These are phyloP conservation scores for Gyrodon lividus DNA, from an alignment of 768 basidiomycete species.

Conservation along the genomic window DNA sequence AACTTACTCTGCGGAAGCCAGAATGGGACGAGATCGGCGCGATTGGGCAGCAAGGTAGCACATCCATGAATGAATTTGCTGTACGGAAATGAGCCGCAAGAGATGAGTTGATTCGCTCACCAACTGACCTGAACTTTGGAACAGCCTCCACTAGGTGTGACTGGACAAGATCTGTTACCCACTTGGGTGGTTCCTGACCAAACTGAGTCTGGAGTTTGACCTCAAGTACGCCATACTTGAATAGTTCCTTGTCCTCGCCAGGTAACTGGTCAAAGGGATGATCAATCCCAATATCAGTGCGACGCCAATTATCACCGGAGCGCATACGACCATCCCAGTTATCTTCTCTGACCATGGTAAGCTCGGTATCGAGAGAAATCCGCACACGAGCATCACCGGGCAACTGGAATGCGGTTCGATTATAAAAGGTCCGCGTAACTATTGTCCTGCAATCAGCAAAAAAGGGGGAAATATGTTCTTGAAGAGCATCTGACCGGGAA, in stretches of 20 bases:
- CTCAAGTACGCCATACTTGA: slow-evolving; percentile 96
- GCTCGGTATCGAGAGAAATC: slow-evolving; percentile 96
- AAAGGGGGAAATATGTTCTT: neutral
- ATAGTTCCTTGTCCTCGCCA: slow-evolving; percentile 82
- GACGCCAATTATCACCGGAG: slow-evolving; percentile 88
- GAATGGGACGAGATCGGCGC: slow-evolving; percentile 96
- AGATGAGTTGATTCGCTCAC: neutral
- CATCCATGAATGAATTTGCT: slow-evolving; percentile 98
- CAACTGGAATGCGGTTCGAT: slow-evolving; percentile 97
- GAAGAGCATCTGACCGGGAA: slow-evolving; percentile 60
- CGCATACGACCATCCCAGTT: slow-evolving; percentile 86
- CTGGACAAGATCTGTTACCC: slow-evolving; percentile 95
- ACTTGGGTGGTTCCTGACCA: slow-evolving; percentile 92
- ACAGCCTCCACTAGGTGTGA: slow-evolving; percentile 96
- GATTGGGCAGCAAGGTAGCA: slow-evolving; percentile 85
- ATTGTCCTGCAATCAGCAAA: neutral
- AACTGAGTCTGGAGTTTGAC: slow-evolving; percentile 96
- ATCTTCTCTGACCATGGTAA: slow-evolving; percentile 93
- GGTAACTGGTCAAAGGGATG: slow-evolving; percentile 79
- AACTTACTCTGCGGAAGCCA: slow-evolving; percentile 92
- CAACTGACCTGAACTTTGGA: slow-evolving; percentile 85
- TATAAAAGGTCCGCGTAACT: slow-evolving; percentile 98
- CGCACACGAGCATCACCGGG: slow-evolving; percentile 98
- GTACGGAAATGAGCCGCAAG: slow-evolving; percentile 5
- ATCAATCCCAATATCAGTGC: slow-evolving; percentile 92